Evolutionary conservation across 768 basidiomycete species (phyloP), one percentile per base, ranked within the genome.

Genomic region (Holtermanniella nyarrowii): DNA sequence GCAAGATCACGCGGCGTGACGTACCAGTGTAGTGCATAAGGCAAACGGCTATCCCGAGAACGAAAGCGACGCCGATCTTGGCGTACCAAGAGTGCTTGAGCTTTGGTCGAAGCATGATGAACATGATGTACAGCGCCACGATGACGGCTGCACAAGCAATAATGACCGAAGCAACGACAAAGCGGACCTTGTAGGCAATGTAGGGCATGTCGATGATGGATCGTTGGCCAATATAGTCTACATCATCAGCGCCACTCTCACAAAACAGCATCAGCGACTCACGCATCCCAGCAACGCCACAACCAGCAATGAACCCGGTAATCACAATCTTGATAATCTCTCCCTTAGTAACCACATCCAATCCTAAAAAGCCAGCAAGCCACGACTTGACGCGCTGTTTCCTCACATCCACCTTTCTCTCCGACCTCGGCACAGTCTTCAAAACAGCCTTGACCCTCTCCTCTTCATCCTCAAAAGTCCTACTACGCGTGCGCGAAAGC

Each of bases 71-170:
- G 25, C 46, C 54, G 12, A 68, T 50, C 48, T 68, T 70, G 47
- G 64, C 61, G 3, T 59, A n/a, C 60, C 62, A 69, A 12, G 59
- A 66, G 43, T 73, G 72, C 50, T 66, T 63, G 47, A 73, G 62
- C 53, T 73, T 73, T 2, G 72, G 72, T 25, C 70, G 60, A 22
- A 73, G 59, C 60, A 73, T 68, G 59, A 73, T 61, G 61, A 73
- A 73, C 68, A 73, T 66, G 61, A 71, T 69, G 55, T 72, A 73
- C 2, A 73, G 63, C 3, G 64, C 72, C 23, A 63, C 56, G 50
- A 62, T 49, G 25, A 72, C 68, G 1, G 72, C 69, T 16, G 56
- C 61, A 50, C 60, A 66, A 22, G 72, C 72, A 49, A 73, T 71
- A 37, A 73, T 52, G 44, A 73, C 63, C 12, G 68, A 69, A 5